Base-by-base conservation (phyloP, 805 yeast species). In the Jamesozyma spencerorum region DNA sequence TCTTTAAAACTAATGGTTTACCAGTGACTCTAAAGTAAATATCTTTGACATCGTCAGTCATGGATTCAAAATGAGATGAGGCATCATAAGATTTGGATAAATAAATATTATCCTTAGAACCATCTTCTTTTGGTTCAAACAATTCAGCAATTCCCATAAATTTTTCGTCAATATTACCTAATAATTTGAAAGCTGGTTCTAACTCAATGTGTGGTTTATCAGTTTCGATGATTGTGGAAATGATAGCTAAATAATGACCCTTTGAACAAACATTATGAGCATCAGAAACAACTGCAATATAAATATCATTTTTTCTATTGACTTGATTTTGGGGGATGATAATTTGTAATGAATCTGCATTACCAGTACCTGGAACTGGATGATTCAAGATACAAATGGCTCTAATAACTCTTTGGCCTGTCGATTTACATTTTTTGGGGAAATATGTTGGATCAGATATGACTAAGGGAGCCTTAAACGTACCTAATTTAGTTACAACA, bases 391-490 rank as follows among this genome's bases (percentile, higher is more conserved):
- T 74, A 61, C 97, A 87, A 70, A 92, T 60, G 17, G 70, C 67
- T 54, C 70, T 64, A 28, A 64, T 64, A 41, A 58, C 57, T 44
- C 55, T 49, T 42, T 58, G 64, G 15, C 62, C 64, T 5, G 62
- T 55, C 4, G 69, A 51, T 44, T 62, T 60, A 41, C 69, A 63
- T 38, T 62, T 51, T 12, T 58, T 59, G 73, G 97, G 96, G 77
- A 92, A 92, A 58, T 92, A 92, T 15, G 97, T 90, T 44, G 98
- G 98, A 63, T 92, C 98, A 19, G 95, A 95, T 66, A 92, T 87
- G 28, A 92, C 94, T 44, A 87, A 68, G 47, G 95, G 95, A 0
- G 98, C 95, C 54, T 77, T 81, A 13, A 95, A 96, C 32, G 72
- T 72, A 47, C 96, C 97, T 54, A 87, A 92, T 48, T 88, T 92